Evolutionary conservation across 164 flowering plant genomes (phyloP).

Genomic region (Brasenia schreberi): DNA sequence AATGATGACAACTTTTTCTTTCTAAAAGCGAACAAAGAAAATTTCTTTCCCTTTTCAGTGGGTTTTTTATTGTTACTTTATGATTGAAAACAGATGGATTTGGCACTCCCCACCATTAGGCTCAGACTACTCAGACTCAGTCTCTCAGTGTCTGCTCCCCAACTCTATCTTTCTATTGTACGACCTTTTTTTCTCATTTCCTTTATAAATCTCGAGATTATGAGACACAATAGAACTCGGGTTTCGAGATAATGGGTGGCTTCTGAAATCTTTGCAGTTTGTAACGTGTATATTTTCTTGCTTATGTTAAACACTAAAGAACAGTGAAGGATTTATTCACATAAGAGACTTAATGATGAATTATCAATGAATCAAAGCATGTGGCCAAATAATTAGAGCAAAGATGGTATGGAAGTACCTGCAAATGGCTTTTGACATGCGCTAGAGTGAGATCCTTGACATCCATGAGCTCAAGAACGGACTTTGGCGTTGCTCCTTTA

Average conservation of each 20-base stretch:
- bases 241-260: too few species aligned
- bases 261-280: too few species aligned
- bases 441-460: constrained; percentile 98
- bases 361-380: too few species aligned
- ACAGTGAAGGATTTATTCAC: too few species aligned
- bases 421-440: constrained; percentile 96
- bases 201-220: background rate
- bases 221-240: too few species aligned
- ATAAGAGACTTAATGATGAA: too few species aligned
- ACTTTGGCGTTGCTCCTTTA: constrained; percentile 93
- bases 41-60: background rate
- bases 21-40: background rate
- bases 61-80: too few species aligned
- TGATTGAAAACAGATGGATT: background rate
- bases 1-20: background rate
- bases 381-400: too few species aligned
- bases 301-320: too few species aligned
- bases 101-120: background rate
- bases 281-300: too few species aligned
- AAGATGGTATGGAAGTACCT: constrained; percentile 26
- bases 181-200: background rate
- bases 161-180: background rate
- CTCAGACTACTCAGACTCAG: background rate
- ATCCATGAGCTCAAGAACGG: constrained; percentile 99
- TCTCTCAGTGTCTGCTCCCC: background rate